These are phyloP conservation scores for Globisporangium nunn DNA, from an alignment of 352 stramenopile species.

Conservation along the genomic window DNA sequence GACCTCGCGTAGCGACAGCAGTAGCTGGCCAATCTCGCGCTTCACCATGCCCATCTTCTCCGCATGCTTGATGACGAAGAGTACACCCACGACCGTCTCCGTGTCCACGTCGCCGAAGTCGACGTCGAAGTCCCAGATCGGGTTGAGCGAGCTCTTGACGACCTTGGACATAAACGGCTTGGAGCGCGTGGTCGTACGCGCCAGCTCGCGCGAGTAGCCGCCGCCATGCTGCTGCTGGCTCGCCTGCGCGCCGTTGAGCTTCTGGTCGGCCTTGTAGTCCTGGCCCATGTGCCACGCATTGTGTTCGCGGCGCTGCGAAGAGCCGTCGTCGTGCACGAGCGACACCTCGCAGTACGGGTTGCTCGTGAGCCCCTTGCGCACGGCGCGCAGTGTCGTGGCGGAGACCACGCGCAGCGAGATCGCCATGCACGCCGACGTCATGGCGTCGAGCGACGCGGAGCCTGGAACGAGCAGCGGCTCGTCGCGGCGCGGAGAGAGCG, in stretches of 20 bases:
- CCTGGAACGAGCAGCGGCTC: conserved; percentile 50
- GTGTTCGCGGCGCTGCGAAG: conserved; percentile 17
- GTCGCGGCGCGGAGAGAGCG: conserved; percentile 47
- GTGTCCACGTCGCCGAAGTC: conserved; percentile 74
- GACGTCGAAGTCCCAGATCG: conserved; percentile 77
- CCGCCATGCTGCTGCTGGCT: conserved; percentile 2
- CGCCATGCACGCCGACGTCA: conserved; percentile 46
- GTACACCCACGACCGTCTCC: conserved; percentile 55
- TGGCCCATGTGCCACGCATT: conserved; percentile 38
- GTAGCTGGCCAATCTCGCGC: conserved; percentile 60
- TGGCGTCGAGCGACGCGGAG: conserved; percentile 52
- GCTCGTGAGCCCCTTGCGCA: conserved; percentile 65
- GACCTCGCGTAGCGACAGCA: conserved; percentile 58
- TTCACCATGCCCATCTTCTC: conserved; percentile 73
- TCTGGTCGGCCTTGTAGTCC: conserved; percentile 29
- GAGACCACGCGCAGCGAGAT: conserved; percentile 53
- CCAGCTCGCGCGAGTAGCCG: conserved; percentile 8
- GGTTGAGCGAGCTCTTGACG: conserved; percentile 69
- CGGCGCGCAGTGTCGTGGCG: conserved; percentile 45
- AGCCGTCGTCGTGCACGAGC: conserved; percentile 50
- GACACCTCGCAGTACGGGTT: conserved; percentile 67
- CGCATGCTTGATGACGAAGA: conserved; percentile 59
- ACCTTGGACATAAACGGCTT: conserved; percentile 52
- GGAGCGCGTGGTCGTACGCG: conserved; percentile 19
- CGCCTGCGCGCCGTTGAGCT: conserved; percentile 18